Evolutionary conservation across 306 rosid species (phyloP).

Genomic region (Quercus suber): DNA sequence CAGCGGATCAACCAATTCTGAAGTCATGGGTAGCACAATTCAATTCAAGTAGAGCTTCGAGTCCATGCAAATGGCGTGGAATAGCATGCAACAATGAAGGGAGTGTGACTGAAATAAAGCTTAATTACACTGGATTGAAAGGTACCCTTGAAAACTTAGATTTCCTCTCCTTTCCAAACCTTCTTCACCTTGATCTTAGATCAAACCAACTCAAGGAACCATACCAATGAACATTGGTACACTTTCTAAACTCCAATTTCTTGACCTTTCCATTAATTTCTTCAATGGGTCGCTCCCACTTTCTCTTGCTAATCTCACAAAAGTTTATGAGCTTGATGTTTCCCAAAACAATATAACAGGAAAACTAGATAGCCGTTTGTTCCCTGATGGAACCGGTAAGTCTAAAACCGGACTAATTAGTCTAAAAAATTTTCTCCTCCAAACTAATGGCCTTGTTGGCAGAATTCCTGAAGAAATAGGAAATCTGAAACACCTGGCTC

Average conservation of each 20-base stretch:
- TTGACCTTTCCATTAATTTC: constrained; percentile 50
- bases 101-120: too few species aligned
- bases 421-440: constrained; percentile 41
- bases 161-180: constrained; percentile 49
- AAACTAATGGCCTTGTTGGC: constrained; percentile 38
- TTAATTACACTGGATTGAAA: constrained; percentile 26
- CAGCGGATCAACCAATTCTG: not conserved
- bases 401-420: constrained; percentile 38
- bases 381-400: constrained; percentile 30
- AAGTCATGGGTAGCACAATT: not conserved
- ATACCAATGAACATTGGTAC: constrained; percentile 48
- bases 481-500: constrained; percentile 31
- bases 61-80: not conserved
- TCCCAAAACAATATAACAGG: constrained; percentile 51
- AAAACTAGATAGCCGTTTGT: constrained; percentile 36
- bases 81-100: not conserved
- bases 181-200: constrained; percentile 55
- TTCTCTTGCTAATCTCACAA: constrained; percentile 52
- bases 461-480: constrained; percentile 54
- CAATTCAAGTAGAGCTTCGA: not conserved
- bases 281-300: constrained; percentile 49
- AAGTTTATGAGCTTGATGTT: constrained; percentile 49
- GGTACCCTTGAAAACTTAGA: constrained; percentile 51
- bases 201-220: constrained; percentile 36
- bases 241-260: constrained; percentile 44